These are phyloP conservation scores for Ceratorhiza oryzae-sativae DNA, from an alignment of 1,284 basidiomycete genomes.

Conservation along the genomic window DNA sequence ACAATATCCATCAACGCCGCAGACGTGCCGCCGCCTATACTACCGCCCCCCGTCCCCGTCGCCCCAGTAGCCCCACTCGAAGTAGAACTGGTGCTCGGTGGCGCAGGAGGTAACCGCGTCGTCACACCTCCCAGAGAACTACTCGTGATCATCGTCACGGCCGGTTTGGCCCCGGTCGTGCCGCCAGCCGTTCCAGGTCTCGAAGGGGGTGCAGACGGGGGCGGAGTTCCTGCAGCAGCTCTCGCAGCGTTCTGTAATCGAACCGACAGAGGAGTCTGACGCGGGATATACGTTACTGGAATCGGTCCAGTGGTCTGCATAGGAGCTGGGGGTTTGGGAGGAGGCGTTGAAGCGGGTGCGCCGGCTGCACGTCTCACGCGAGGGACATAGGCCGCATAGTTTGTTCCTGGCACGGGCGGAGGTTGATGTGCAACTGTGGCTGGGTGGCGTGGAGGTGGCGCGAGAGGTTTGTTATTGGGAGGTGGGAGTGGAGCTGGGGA, in stretches of 20 bases:
- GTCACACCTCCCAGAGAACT: conserved; percentile 81
- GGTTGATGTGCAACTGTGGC: conserved; percentile 54
- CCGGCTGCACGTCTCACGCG: conserved; percentile 58
- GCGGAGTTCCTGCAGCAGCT: conserved; percentile 22
- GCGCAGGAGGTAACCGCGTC: conserved; percentile 54
- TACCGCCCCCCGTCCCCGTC: conserved; percentile 45
- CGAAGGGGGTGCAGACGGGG: conserved; percentile 4
- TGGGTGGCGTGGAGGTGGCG: conserved; percentile 50
- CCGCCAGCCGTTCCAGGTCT: conserved; percentile 34
- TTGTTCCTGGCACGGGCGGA: conserved; percentile 59
- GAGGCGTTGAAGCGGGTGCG: conserved; percentile 14
- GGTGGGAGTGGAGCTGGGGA: conserved; percentile 42
- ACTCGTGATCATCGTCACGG: conserved; percentile 73
- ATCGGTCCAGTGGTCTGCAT: not conserved
- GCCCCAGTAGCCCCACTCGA: conserved; percentile 1
- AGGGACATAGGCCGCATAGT: conserved; percentile 82
- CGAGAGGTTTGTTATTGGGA: conserved; percentile 45
- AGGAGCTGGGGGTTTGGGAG: not conserved
- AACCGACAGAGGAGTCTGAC: conserved; percentile 20
- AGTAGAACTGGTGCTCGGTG: conserved; percentile 19
- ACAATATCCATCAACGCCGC: conserved; percentile 79
- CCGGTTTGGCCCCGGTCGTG: not conserved
- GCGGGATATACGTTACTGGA: conserved; percentile 19
- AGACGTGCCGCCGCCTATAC: conserved; percentile 43
- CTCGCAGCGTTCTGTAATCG: conserved; percentile 42